Evolutionary conservation across 495 filamentous ascomycete genomes (phyloP).

Genomic region (Terfezia boudieri): DNA sequence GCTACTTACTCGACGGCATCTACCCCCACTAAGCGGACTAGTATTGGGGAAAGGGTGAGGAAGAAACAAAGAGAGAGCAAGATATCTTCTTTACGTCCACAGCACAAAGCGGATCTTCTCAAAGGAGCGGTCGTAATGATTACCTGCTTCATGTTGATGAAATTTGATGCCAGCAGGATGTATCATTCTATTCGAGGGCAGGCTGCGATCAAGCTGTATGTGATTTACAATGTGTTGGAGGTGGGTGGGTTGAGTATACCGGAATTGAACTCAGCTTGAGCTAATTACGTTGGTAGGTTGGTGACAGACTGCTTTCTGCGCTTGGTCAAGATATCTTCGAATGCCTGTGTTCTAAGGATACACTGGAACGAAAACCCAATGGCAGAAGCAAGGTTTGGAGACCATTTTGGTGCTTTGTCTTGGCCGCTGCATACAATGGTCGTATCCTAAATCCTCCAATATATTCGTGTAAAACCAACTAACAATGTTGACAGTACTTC

Average conservation of each 20-base stretch:
- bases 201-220: conserved; percentile 91
- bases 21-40: conserved; percentile 12
- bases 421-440: conserved; percentile 52
- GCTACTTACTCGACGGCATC: conserved; percentile 1
- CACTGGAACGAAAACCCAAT: conserved; percentile 62
- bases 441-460: not conserved
- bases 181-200: conserved; percentile 95
- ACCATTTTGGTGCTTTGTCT: conserved; percentile 73
- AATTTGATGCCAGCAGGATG: conserved; percentile 88
- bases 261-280: not conserved
- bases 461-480: not conserved
- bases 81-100: conserved; percentile 61
- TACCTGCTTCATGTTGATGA: conserved; percentile 69
- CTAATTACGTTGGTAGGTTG: conserved; percentile 23
- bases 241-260: conserved; percentile 19
- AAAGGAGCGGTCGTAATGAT: conserved; percentile 67
- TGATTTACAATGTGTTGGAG: conserved; percentile 94
- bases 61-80: conserved; percentile 47
- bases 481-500: conserved; percentile 36
- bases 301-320: conserved; percentile 69
- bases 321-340: conserved; percentile 92
- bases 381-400: conserved; percentile 83
- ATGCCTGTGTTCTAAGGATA: conserved; percentile 81
- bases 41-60: conserved; percentile 10
- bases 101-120: conserved; percentile 86